Evolutionary conservation across 257 asterid genomes (phyloP).

Genomic region (Ocimum tenuiflorum): DNA sequence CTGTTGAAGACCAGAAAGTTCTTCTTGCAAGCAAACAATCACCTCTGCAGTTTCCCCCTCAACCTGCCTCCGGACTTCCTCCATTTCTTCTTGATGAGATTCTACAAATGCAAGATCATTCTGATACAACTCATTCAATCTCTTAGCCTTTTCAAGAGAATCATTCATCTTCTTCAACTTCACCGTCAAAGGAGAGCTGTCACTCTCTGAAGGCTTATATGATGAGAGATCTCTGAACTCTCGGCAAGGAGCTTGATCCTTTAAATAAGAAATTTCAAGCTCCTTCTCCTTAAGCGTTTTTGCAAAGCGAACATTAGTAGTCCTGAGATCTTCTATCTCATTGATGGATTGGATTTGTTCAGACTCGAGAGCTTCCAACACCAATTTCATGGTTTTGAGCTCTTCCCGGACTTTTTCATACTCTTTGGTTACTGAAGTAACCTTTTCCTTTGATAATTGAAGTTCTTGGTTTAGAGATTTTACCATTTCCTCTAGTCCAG

Average conservation of each 20-base stretch:
- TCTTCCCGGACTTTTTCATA: constrained; percentile 46
- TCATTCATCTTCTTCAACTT: constrained; percentile 76
- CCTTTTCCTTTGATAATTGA: constrained; percentile 48
- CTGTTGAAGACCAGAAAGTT: constrained; percentile 73
- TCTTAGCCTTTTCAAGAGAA: constrained; percentile 82
- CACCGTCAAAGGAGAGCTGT: constrained; percentile 53
- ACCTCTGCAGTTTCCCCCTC: constrained; percentile 98
- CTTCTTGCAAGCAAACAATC: constrained; percentile 94
- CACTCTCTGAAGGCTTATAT: constrained; percentile 27
- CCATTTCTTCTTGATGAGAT: constrained; percentile 62
- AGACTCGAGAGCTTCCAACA: constrained; percentile 88
- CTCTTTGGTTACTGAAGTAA: constrained; percentile 38
- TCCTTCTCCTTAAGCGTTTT: constrained; percentile 48
- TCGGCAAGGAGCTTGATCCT: constrained; percentile 31
- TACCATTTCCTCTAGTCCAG: constrained; percentile 46
- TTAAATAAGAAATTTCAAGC: constrained; percentile 50
- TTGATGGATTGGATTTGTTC: constrained; percentile 57
- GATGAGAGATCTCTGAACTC: constrained; percentile 40
- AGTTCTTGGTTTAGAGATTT: constrained; percentile 46
- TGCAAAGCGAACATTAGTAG: constrained; percentile 33
- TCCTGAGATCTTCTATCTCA: constrained; percentile 69
- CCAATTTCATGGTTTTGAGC: constrained; percentile 49
- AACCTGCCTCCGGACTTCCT: constrained; percentile 81
- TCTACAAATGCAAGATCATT: constrained; percentile 52
- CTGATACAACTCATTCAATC: constrained; percentile 56